Conservation (phyloP, 495 filamentous ascomycete species). For the Cercophora scortea region DNA sequence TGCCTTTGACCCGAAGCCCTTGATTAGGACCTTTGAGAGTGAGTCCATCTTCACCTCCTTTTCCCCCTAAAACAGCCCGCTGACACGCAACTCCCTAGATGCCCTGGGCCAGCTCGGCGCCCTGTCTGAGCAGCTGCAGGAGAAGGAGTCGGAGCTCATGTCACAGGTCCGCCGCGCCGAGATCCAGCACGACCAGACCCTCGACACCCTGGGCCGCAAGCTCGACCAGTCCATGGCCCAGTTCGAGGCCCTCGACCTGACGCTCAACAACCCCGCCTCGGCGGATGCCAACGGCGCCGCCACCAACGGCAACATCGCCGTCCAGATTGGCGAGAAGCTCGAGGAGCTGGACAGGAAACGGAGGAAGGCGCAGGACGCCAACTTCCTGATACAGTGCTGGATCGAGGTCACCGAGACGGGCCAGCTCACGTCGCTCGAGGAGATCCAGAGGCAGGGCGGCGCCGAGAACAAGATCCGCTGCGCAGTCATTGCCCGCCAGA, state of each 20-base stretch:
- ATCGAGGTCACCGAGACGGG: slow-evolving; percentile 82
- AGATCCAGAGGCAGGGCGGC: slow-evolving; percentile 67
- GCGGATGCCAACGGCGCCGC: slow-evolving; percentile 12
- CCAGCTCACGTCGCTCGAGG: slow-evolving; percentile 70
- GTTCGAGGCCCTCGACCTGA: slow-evolving; percentile 81
- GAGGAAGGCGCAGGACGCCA: slow-evolving; percentile 82
- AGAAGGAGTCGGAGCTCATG: slow-evolving; percentile 79
- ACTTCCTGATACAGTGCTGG: slow-evolving; percentile 95
- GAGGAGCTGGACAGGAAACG: slow-evolving; percentile 92
- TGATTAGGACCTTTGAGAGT: slow-evolving; percentile 92
- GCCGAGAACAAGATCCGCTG: slow-evolving; percentile 83
- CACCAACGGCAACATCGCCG: slow-evolving; percentile 63
- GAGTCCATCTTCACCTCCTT: slow-evolving; percentile 14
- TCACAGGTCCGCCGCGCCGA: slow-evolving; percentile 87
- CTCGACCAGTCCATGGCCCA: slow-evolving; percentile 84
- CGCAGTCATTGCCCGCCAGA: slow-evolving; percentile 80
- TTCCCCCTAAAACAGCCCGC: not conserved
- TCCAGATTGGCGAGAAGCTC: slow-evolving; percentile 88
- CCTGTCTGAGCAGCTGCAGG: slow-evolving; percentile 78
- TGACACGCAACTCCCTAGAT: slow-evolving; percentile 20
- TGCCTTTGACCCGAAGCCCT: slow-evolving; percentile 92
- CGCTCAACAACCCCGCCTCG: slow-evolving; percentile 47
- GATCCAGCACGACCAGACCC: slow-evolving; percentile 80
- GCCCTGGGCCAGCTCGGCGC: slow-evolving; percentile 68
- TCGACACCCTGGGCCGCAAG: slow-evolving; percentile 75